A percentile compares a stretch with the other conserved stretches of the same genome.
phyloP scores from a whole-genome alignment of 2,329 filamentous ascomycete species.

The Penicillium corylophilum region DNA sequence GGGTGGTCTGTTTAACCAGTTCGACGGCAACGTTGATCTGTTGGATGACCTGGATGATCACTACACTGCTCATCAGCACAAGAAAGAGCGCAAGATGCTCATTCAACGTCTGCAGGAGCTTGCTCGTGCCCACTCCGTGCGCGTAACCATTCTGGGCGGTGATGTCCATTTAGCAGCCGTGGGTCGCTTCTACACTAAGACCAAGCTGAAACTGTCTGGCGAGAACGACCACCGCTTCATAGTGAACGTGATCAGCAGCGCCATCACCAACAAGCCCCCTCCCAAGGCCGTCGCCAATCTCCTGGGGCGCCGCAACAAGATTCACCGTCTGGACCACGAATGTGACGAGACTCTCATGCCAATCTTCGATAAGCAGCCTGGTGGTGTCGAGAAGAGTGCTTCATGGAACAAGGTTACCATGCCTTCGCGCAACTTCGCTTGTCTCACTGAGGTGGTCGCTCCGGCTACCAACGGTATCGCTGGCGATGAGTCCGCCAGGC shows the following conservation, averaged over 20 bases:
- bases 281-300: conserved; percentile 65
- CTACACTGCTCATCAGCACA: conserved; percentile 90
- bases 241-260: conserved; percentile 62
- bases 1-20: conserved; percentile 86
- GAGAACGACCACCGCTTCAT: conserved; percentile 64
- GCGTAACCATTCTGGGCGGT: conserved; percentile 62
- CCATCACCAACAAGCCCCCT: conserved; percentile 68
- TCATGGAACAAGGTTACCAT: conserved; percentile 82
- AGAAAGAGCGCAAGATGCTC: conserved; percentile 76
- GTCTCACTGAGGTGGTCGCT: conserved; percentile 55
- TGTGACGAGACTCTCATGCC: conserved; percentile 65
- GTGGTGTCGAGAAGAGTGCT: conserved; percentile 61
- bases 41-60: conserved; percentile 67
- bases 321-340: conserved; percentile 62
- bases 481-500: conserved; percentile 23
- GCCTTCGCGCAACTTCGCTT: conserved; percentile 65
- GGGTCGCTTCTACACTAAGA: conserved; percentile 64
- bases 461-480: conserved; percentile 24
- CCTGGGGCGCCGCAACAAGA: conserved; percentile 62
- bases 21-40: conserved; percentile 73
- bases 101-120: conserved; percentile 64
- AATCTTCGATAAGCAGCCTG: conserved; percentile 62
- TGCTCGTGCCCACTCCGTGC: conserved; percentile 55
- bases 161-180: conserved; percentile 65
- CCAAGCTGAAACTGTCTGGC: conserved; percentile 55